Conservation (phyloP, 1,284 basidiomycete species). For the Apiotrichum montevideense region DNA sequence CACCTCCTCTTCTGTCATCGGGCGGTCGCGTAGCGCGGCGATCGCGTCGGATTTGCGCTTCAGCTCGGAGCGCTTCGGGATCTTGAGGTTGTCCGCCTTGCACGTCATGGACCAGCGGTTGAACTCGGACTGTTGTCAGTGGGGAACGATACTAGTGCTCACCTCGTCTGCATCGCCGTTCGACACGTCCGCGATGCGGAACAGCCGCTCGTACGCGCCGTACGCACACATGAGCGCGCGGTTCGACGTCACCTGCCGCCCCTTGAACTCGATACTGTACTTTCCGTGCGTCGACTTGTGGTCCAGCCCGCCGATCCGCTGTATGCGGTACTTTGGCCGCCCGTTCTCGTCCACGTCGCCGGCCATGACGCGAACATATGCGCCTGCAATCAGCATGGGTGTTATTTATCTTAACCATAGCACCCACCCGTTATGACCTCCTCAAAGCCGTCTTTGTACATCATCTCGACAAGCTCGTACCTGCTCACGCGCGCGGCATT, state of each 20-base stretch:
- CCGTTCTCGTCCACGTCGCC: conserved; percentile 51
- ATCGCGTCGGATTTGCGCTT: conserved; percentile 62
- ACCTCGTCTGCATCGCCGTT: conserved; percentile 61
- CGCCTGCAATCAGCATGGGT: conserved; percentile 51
- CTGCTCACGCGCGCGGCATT: conserved; percentile 69
- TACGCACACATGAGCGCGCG: conserved; percentile 64
- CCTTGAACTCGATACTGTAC: conserved; percentile 67
- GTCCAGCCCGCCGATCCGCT: conserved; percentile 54
- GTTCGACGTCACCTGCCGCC: conserved; percentile 49
- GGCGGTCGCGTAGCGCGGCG: conserved; percentile 55
- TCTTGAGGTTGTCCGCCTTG: conserved; percentile 55
- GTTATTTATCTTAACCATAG: too few relatives aligned
- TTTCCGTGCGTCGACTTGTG: conserved; percentile 38
- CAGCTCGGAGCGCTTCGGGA: conserved; percentile 61
- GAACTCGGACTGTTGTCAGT: conserved; percentile 61
- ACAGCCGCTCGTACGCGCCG: conserved; percentile 57
- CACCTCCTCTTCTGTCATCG: conserved; percentile 68
- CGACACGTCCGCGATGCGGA: conserved; percentile 73
- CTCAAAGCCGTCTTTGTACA: conserved; percentile 28
- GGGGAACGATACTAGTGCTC: too few relatives aligned
- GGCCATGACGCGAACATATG: conserved; percentile 72
- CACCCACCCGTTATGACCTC: conserved; percentile 27
- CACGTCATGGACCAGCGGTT: conserved; percentile 55
- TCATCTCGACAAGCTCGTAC: conserved; percentile 60
- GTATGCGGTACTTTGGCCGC: conserved; percentile 70